Base-by-base conservation (phyloP, 1,284 basidiomycete species). In the Prillingera fragicola region DNA sequence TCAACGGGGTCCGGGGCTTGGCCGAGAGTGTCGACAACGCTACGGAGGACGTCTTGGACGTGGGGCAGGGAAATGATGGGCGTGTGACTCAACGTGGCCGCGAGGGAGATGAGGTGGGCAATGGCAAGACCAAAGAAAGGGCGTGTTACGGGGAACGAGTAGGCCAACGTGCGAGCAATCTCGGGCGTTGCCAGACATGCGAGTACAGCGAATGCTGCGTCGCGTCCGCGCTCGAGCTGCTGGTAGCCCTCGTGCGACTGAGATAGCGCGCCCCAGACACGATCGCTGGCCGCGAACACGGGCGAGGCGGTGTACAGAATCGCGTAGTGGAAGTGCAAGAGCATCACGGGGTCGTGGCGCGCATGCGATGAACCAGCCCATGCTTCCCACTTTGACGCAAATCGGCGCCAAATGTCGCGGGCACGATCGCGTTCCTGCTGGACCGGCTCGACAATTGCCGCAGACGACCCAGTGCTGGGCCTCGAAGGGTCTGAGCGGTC, bases 141-240 rank as follows among this genome's bases (percentile, higher is more conserved):
- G 26, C 67, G 54, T 45, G 60, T 62, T 8, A 71, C 56, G 15
- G 65, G 59, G 52, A 63, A 67, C 0, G 63, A 64, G 53, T 69
- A 69, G 13, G 57, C 50, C n/a, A 71, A 34, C 6, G 67, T 70
- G 4, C 69, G 56, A 10, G 57, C 59, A 15, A 71, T 63, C 44
- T 71, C 69, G 3, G 60, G 60, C 18, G 66, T 59, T 38, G 62
- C 62, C 24, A 71, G 56, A 4, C 60, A 55, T 28, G 63, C 55
- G 8, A 70, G 56, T 13, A 71, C 57, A 2, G 60, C 59, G 19
- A 67, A 62, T 6, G 67, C 69, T 0, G 69, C 65, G 42, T 71
- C 69, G 33, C 67, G 52, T 4, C 57, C 61, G 15, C 63, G 46
- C 43, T 68, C 65, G 7, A 71, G 54, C 38, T 65, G 57, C 32